Conservation (phyloP, 1,284 basidiomycete genomes). For the Somion occarium region DNA sequence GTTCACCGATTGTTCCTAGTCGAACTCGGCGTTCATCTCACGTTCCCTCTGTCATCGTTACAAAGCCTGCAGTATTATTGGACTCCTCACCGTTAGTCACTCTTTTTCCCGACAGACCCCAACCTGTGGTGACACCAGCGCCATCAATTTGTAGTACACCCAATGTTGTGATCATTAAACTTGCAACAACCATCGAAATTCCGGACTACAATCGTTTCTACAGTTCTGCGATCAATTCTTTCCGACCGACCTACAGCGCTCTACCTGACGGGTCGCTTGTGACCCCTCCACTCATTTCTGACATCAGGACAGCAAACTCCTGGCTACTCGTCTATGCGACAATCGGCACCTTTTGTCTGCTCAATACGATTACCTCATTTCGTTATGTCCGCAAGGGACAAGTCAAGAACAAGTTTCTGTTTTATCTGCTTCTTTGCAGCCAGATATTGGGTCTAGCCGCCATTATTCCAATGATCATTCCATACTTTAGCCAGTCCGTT, state of each 20-base stretch:
- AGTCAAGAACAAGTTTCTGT: slow-evolving; percentile 59
- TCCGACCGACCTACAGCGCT: slow-evolving; percentile 44
- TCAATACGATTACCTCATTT: slow-evolving; percentile 48
- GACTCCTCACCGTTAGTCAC: no score
- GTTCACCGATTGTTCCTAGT: slow-evolving; percentile 12
- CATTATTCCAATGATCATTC: slow-evolving; percentile 38
- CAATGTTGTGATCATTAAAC: slow-evolving; percentile 9
- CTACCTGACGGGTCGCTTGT: slow-evolving; percentile 57
- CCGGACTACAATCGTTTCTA: slow-evolving; percentile 45
- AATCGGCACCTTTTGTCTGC: slow-evolving; percentile 46
- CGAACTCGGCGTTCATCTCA: slow-evolving; percentile 3
- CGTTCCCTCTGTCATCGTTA: neutral
- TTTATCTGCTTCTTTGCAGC: slow-evolving; percentile 49
- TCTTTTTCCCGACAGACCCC: neutral
- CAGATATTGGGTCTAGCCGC: slow-evolving; percentile 49
- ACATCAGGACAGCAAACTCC: slow-evolving; percentile 38
- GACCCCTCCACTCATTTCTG: slow-evolving; percentile 40
- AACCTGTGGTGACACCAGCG: no score
- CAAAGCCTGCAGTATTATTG: neutral
- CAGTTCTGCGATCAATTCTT: slow-evolving; percentile 36
- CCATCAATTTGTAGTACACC: slow-evolving; percentile 1
- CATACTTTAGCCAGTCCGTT: slow-evolving; percentile 39
- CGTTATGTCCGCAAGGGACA: slow-evolving; percentile 50
- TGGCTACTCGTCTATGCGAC: slow-evolving; percentile 45
- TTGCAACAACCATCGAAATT: slow-evolving; percentile 47